phyloP scores from a whole-genome alignment of 2,329 filamentous ascomycete species.

The Monilinia vaccinii-corymbosi region DNA sequence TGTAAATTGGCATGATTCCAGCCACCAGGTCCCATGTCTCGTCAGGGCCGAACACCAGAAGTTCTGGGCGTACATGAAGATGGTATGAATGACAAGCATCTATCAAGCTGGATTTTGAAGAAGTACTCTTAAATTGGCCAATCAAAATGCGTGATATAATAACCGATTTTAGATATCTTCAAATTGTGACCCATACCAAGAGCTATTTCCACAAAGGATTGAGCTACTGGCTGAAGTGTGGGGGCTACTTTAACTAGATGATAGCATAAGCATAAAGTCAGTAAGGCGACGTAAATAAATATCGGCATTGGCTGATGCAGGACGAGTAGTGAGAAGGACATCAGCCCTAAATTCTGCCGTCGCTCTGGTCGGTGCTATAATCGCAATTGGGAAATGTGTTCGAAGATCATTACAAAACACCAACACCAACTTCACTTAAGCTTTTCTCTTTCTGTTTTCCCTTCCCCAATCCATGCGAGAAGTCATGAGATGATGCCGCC shows the following conservation, averaged over 20 bases:
- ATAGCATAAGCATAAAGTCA: neutral
- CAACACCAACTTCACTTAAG: neutral
- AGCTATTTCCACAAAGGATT: neutral
- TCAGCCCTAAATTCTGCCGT: neutral
- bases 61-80: neutral
- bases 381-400: neutral
- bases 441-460: neutral
- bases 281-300: neutral
- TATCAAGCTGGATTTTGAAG: neutral
- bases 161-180: neutral
- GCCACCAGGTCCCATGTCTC: slow-evolving; percentile 1
- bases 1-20: slow-evolving; percentile 3
- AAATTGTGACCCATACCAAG: neutral
- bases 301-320: neutral
- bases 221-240: neutral
- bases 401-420: neutral
- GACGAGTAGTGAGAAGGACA: neutral
- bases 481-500: neutral
- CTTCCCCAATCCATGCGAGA: neutral
- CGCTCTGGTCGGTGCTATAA: neutral
- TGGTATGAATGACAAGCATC: slow-evolving; percentile 4
- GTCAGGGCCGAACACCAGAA: neutral
- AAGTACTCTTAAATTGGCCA: slow-evolving; percentile 7
- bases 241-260: neutral
- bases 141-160: neutral